Evolutionary conservation across 2,329 filamentous ascomycete species (phyloP).

Genomic region (Botrytis sinoallii): DNA sequence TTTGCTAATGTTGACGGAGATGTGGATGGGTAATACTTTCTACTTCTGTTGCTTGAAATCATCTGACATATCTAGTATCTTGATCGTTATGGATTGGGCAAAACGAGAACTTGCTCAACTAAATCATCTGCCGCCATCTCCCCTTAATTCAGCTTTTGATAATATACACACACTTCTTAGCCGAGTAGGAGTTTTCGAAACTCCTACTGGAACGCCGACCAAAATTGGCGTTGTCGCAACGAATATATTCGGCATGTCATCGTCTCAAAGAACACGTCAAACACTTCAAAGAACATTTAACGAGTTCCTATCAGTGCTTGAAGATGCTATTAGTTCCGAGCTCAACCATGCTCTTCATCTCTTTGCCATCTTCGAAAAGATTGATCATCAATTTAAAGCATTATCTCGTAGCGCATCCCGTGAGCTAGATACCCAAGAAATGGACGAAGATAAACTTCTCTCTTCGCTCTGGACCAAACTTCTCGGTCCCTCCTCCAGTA

Average conservation of each 20-base stretch:
- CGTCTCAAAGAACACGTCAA: conserved; percentile 73
- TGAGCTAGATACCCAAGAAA: conserved; percentile 78
- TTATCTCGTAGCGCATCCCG: conserved; percentile 80
- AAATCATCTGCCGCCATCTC: conserved; percentile 57
- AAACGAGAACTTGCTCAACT: conserved; percentile 76
- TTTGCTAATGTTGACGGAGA: conserved; percentile 92
- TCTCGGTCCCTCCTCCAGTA: conserved; percentile 69
- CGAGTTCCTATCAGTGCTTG: conserved; percentile 81
- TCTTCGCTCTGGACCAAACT: conserved; percentile 82
- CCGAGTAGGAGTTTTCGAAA: conserved; percentile 59
- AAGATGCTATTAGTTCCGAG: conserved; percentile 84
- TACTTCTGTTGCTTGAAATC: conserved; percentile 9
- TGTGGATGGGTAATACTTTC: conserved; percentile 65
- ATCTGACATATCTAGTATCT: conserved; percentile 55
- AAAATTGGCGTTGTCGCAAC: conserved; percentile 66
- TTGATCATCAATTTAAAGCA: conserved; percentile 87
- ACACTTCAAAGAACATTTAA: conserved; percentile 84
- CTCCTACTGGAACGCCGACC: conserved; percentile 55
- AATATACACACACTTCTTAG: conserved; percentile 79
- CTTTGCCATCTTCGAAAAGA: conserved; percentile 85
- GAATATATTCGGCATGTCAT: conserved; percentile 74
- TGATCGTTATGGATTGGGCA: conserved; percentile 96
- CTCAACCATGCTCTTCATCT: conserved; percentile 75
- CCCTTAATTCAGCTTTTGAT: conserved; percentile 70
- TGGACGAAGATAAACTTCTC: conserved; percentile 75